These are phyloP conservation scores for Cystoisospora suis DNA, from an alignment of 169 alveolate species.

Conservation along the genomic window DNA sequence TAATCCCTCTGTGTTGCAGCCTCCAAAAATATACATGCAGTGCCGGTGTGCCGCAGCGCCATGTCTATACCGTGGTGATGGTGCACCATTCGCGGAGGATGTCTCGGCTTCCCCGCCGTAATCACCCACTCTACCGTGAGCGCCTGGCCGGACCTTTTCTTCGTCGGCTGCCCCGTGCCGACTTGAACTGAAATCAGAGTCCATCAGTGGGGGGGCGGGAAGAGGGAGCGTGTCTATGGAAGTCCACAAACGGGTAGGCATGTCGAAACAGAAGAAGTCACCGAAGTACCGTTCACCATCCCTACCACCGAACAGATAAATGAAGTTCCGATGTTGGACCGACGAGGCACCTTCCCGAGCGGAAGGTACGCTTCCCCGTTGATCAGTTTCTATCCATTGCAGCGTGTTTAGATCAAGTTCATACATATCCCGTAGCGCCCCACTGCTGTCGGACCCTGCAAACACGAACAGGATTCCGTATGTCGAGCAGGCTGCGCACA, in stretches of 20 bases:
- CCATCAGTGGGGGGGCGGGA: not conserved
- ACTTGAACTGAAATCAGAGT: not conserved
- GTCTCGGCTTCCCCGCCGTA: not conserved
- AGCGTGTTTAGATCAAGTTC: slow-evolving; percentile 77
- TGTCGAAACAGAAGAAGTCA: slow-evolving; percentile 79
- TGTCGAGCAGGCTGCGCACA: slow-evolving; percentile 61
- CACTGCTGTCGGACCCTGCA: slow-evolving; percentile 89
- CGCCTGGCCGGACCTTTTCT: not conserved
- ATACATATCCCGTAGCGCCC: slow-evolving; percentile 84
- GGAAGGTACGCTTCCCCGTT: slow-evolving; percentile 71
- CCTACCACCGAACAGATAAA: slow-evolving; percentile 88
- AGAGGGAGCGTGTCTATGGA: not conserved
- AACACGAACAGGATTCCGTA: slow-evolving; percentile 75
- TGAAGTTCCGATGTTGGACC: slow-evolving; percentile 62
- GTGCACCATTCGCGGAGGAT: slow-evolving; percentile 49
- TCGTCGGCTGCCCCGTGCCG: not conserved
- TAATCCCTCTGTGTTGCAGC: slow-evolving; percentile 85
- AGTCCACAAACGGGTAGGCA: slow-evolving; percentile 53
- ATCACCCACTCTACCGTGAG: not conserved
- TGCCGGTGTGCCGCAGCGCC: slow-evolving; percentile 80
- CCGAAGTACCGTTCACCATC: slow-evolving; percentile 84
- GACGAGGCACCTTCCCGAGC: slow-evolving; percentile 74
- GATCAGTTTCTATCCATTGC: slow-evolving; percentile 66
- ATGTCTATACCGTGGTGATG: slow-evolving; percentile 87
- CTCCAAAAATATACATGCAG: slow-evolving; percentile 82